Percentiles rank a stretch among this genome's conserved stretches.
Evolutionary conservation across 2,329 filamentous ascomycete genomes (phyloP).

Genomic region (Nigrograna mackinnonii): DNA sequence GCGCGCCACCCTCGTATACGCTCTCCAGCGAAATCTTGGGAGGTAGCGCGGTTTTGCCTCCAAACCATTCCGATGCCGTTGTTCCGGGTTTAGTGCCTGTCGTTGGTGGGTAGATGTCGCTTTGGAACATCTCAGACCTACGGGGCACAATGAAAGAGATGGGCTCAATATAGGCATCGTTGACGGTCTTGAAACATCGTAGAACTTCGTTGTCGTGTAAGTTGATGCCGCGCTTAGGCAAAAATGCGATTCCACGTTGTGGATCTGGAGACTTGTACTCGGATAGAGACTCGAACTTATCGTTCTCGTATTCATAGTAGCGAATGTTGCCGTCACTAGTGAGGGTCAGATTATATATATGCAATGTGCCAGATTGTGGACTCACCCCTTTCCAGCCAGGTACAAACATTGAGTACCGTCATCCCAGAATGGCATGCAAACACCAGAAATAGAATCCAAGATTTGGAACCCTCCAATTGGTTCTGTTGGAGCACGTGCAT

Average conservation of each 20-base stretch:
- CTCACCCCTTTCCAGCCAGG: conserved; percentile 93
- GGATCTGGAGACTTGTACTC: conserved; percentile 98
- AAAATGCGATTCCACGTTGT: conserved; percentile 90
- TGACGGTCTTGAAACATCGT: conserved; percentile 96
- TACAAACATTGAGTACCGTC: conserved; percentile 95
- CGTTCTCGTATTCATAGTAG: conserved; percentile 97
- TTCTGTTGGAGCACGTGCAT: conserved; percentile 76
- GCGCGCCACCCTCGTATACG: conserved; percentile 81
- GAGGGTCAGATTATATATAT: conserved; percentile 12
- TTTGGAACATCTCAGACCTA: conserved; percentile 92
- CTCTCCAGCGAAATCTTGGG: conserved; percentile 94
- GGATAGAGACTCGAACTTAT: conserved; percentile 96
- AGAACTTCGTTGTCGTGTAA: conserved; percentile 91
- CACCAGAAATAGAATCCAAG: conserved; percentile 93
- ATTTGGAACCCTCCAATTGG: conserved; percentile 89
- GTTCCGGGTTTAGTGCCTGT: conserved; percentile 79
- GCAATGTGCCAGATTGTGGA: conserved; percentile 12
- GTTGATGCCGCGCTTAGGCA: conserved; percentile 94
- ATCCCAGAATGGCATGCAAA: conserved; percentile 99
- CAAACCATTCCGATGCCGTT: conserved; percentile 80
- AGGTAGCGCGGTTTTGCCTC: conserved; percentile 80
- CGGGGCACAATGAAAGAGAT: conserved; percentile 97
- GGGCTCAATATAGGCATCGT: conserved; percentile 91
- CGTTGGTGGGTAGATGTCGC: conserved; percentile 93
- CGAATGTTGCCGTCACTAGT: conserved; percentile 96